Base-by-base conservation (phyloP, 306 rosid species). In the Dalbergia cultrata region DNA sequence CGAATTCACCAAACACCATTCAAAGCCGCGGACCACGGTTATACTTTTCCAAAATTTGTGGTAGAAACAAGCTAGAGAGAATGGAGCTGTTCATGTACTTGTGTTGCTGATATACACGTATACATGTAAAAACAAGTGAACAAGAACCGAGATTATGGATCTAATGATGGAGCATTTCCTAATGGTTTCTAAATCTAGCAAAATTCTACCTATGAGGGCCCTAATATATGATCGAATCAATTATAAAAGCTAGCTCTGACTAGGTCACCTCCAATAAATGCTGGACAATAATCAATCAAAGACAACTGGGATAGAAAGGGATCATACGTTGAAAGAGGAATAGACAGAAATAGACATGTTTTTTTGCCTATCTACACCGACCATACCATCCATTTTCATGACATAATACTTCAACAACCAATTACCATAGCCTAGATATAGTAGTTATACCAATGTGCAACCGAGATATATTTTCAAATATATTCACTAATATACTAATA, bases 301-400 rank as follows among this genome's bases (percentile, higher is more conserved):
- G 12, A n/a, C 52, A 58, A 19, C 13, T 76, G 14, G 76, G 69
- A 78, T 56, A 13, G 79, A 86, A 52, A 61, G 60, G 19, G 70
- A 87, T 69, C 45, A 12, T 58, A 60, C 86, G 26, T n/a, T 13
- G 45, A 22, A 78, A 62, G 56, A 11, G 26, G 75, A 75, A 71
- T 65, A 75, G 71, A 85, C 83, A 71, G 7, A 52, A 43, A 75
- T 16, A 85, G 61, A 81, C 85, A 83, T 83, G 84, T 37, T 5
- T 67, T 76, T 35, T 22, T 13, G 16, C 18, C 31, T 1, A 26
- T 79, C n/a, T 68, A 82, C 77, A 75, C 77, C 66, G 82, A 74
- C 77, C 43, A 17, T 34, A 22, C 12, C 64, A 59, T 58, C 52
- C 70, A 47, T 16, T 45, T 65, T 35, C 37, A 26, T 65, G 66